A percentile compares a stretch with the other conserved stretches of the same genome.
These are phyloP conservation scores for Psidium friedrichsthalianum DNA, from an alignment of 345 rosid species.

Conservation along the genomic window DNA sequence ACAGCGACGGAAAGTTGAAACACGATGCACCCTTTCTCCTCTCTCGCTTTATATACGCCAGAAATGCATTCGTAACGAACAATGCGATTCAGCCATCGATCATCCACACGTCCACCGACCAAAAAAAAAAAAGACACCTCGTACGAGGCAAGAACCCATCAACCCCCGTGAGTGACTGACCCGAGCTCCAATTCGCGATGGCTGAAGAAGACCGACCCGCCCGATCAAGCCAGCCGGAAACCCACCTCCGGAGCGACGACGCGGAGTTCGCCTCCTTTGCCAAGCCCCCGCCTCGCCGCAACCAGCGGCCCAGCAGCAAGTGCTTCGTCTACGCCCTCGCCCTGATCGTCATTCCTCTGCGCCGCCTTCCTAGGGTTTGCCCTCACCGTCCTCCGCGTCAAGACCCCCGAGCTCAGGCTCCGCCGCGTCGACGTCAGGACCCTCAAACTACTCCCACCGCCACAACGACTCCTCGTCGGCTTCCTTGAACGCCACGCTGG, in stretches of 20 bases:
- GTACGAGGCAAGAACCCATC: background rate
- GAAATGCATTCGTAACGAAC: background rate
- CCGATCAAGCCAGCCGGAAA: background rate
- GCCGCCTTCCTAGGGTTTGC: constrained; percentile 19
- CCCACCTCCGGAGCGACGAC: constrained; percentile 26
- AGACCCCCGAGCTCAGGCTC: constrained; percentile 16
- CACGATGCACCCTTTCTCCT: background rate
- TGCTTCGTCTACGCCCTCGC: constrained; percentile 28
- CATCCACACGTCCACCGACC: background rate
- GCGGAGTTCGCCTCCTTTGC: constrained; percentile 1
- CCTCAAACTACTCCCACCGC: constrained; percentile 11
- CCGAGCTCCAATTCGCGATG: background rate
- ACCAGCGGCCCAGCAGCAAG: constrained; percentile 14
- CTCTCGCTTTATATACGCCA: background rate
- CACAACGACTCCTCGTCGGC: constrained; percentile 5
- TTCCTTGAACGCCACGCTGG: constrained; percentile 25
- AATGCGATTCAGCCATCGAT: background rate
- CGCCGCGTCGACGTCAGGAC: constrained; percentile 2
- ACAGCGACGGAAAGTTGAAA: background rate
- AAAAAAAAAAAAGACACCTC: background rate
- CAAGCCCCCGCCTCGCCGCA: background rate
- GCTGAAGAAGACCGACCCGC: background rate
- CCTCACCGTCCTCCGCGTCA: constrained; percentile 15
- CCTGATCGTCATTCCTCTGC: constrained; percentile 17
- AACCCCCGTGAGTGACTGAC: background rate